Evolutionary conservation across 805 yeast genomes (phyloP), one percentile per base, ranked within the genome.

Genomic region (Cyberlindnera suaveolens): DNA sequence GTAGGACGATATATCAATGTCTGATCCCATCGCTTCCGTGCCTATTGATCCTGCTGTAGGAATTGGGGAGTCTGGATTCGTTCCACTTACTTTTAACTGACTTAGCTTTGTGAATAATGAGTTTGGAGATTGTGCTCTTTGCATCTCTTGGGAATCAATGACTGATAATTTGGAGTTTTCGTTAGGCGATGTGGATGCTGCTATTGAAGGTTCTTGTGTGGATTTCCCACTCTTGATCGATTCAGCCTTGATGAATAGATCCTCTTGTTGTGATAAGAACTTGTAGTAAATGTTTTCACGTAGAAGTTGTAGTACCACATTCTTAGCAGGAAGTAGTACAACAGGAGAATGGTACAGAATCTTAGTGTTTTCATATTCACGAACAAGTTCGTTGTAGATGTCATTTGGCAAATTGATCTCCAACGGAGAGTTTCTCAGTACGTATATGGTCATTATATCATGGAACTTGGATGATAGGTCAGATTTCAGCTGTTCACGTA

Each of bases 351-450:
- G 67, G 41, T 53, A 61, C 15, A 57, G 67, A 11, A 65, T 49
- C 18, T 49, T 42, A 14, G 37, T 37, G 39, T 52, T 42, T 6
- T 50, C 38, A 30, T 54, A 53, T 41, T 65, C 70, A 10, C 35
- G 19, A 10, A 61, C 43, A n/a, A 63, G 47, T 16, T 49, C 52
- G 14, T 62, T 55, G 46, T 57, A 63, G 3, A 72, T 60, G 7
- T 64, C 61, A 45, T 63, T 54, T 0, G 79, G 71, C 19, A 77
- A 48, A 54, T 77, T 77, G 45, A 77, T 66, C 54, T 77, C 79
- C 34, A 62, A 63, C 3, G 70, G 68, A 1, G 81, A 64, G 42
- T 72, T 66, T 13, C 61, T 63, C 11, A 49, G 44, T 33, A 77
- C 65, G 52, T 67, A 77, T n/a, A 52, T 57, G 18, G 52, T 46